phyloP scores from a whole-genome alignment of 2,329 filamentous ascomycete genomes.

The Phialophora chinensis region DNA sequence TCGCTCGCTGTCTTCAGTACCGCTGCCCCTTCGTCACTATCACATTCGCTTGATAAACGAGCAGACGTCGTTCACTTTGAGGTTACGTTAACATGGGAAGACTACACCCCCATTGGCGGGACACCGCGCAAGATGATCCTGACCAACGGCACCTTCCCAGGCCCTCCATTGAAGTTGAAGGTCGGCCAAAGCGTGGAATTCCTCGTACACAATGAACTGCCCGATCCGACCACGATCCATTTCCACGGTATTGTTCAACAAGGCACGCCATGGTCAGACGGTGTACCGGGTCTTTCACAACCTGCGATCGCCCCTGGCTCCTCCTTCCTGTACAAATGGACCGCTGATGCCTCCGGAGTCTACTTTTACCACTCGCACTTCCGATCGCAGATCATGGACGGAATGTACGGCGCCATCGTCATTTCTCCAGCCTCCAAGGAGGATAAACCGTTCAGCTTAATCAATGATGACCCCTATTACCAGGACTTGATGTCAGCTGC shows the following conservation, averaged over 20 bases:
- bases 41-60: conserved; percentile 27
- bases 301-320: conserved; percentile 69
- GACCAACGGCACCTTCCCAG: conserved; percentile 77
- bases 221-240: conserved; percentile 71
- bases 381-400: conserved; percentile 69
- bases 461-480: conserved; percentile 52
- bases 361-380: conserved; percentile 74
- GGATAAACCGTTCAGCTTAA: conserved; percentile 58
- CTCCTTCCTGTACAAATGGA: conserved; percentile 66
- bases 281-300: conserved; percentile 70
- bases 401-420: conserved; percentile 69
- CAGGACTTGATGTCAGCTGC: conserved; percentile 57
- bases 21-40: conserved; percentile 23
- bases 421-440: conserved; percentile 52
- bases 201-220: conserved; percentile 70
- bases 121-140: conserved; percentile 65
- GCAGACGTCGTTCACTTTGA: conserved; percentile 40
- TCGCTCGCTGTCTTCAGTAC: conserved; percentile 36
- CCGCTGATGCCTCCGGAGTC: conserved; percentile 59
- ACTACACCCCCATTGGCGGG: conserved; percentile 46
- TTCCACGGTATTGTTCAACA: conserved; percentile 82
- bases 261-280: conserved; percentile 76
- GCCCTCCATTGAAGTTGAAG: conserved; percentile 74
- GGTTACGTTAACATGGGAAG: conserved; percentile 46
- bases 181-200: conserved; percentile 74